A percentile compares a stretch with the other conserved stretches of the same genome.
phyloP scores from a whole-genome alignment of 2,329 filamentous ascomycete species.

The Gnomoniopsis sp. region DNA sequence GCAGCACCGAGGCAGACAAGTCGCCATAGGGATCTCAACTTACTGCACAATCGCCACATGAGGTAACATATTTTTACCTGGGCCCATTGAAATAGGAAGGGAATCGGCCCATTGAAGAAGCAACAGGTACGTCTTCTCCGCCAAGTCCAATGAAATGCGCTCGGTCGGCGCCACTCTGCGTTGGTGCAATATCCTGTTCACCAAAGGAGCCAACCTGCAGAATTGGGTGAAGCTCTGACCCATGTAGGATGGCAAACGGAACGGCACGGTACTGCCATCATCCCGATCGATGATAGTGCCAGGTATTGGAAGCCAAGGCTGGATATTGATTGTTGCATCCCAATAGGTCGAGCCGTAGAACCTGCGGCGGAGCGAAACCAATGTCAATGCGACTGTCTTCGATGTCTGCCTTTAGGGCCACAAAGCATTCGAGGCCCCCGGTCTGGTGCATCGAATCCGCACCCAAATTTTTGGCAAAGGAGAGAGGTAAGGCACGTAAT shows the following conservation, averaged over 20 bases:
- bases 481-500: too few species aligned
- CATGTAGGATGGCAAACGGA: slow-evolving; percentile 19
- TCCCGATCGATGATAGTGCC: slow-evolving; percentile 3
- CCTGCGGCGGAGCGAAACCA: background rate
- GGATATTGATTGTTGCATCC: background rate
- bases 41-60: slow-evolving; percentile 18
- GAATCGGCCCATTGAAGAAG: slow-evolving; percentile 21
- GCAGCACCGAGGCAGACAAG: background rate
- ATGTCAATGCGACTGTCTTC: background rate
- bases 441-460: too few species aligned
- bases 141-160: slow-evolving; percentile 15
- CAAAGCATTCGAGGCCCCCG: too few species aligned
- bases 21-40: background rate
- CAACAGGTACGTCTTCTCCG: slow-evolving; percentile 18
- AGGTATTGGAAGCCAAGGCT: slow-evolving; percentile 10
- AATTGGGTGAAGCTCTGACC: slow-evolving; percentile 18
- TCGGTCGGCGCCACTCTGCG: slow-evolving; percentile 5
- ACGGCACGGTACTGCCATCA: slow-evolving; percentile 1
- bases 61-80: slow-evolving; percentile 4
- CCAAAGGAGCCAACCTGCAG: slow-evolving; percentile 18
- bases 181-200: slow-evolving; percentile 10
- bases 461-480: too few species aligned
- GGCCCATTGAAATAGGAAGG: slow-evolving; percentile 9
- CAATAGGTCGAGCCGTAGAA: slow-evolving; percentile 13
- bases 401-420: too few species aligned